Percentiles rank a stretch among this genome's conserved stretches.
Evolutionary conservation across 176 grass and related monocot genomes (phyloP).

Genomic region (Eleusine indica): DNA sequence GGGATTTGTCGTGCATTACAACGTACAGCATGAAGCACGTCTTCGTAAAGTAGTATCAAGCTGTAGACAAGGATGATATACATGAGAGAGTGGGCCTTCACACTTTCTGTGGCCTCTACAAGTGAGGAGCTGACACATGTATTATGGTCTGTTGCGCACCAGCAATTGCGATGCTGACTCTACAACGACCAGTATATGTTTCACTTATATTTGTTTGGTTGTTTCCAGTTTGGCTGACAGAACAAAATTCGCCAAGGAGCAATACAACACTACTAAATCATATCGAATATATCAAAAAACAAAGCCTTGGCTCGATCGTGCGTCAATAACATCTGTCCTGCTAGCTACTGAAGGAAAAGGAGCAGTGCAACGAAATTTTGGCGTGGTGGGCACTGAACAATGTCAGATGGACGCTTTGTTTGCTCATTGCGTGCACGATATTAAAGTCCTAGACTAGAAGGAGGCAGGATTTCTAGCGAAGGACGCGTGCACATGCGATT

Average conservation of each 20-base stretch:
- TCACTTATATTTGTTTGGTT: neutral
- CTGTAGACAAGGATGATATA: neutral
- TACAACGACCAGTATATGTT: neutral
- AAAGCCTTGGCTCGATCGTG: neutral
- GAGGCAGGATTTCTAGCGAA: constrained; percentile 18
- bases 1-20: neutral
- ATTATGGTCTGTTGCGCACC: neutral
- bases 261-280: neutral
- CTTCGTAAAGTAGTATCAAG: neutral
- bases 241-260: neutral
- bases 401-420: neutral
- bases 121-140: neutral
- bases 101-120: neutral
- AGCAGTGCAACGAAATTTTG: neutral
- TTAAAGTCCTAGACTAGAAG: neutral
- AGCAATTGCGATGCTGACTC: constrained; percentile 14
- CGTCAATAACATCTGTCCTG: neutral
- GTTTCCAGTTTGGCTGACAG: constrained; percentile 23
- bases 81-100: no score
- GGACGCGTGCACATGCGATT: neutral
- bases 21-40: neutral
- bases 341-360: no score
- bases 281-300: neutral
- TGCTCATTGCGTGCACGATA: neutral
- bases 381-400: neutral